Conservation (phyloP, 176 grass and related monocot genomes). For the Carex kokanica region DNA sequence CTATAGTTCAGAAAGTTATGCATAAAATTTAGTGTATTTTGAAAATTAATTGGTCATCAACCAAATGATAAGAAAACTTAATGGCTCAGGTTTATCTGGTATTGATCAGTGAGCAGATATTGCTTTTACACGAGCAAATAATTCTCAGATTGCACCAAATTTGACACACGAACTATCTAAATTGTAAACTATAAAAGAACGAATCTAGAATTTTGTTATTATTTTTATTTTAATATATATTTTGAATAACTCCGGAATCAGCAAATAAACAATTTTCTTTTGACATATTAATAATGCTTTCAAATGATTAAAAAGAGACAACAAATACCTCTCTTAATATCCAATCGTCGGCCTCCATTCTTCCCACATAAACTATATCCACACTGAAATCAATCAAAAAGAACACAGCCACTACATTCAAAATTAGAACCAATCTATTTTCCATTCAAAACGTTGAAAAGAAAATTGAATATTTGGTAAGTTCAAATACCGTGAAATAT, state of each 20-base stretch:
- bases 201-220: not conserved
- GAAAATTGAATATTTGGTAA: not conserved
- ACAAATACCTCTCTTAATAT: constrained; percentile 77
- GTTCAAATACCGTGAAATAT: constrained; percentile 61
- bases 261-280: not conserved
- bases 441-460: not conserved
- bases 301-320: not conserved
- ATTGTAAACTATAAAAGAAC: not conserved
- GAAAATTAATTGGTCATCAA: constrained; percentile 1
- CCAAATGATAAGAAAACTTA: not conserved
- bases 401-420: not conserved
- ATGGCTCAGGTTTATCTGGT: not conserved
- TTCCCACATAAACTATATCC: constrained; percentile 69
- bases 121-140: not conserved
- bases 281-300: not conserved
- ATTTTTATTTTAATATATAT: not conserved
- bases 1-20: not conserved
- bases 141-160: constrained; percentile 4
- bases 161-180: not conserved
- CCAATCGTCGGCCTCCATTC: constrained; percentile 80
- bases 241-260: not conserved
- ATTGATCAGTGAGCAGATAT: not conserved
- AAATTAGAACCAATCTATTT: not conserved
- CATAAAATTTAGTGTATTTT: not conserved
- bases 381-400: constrained; percentile 53